Evolutionary conservation across 2,329 filamentous ascomycete genomes (phyloP), one percentile per base, ranked within the genome.

Genomic region (Neophaeococcomyces aloes): DNA sequence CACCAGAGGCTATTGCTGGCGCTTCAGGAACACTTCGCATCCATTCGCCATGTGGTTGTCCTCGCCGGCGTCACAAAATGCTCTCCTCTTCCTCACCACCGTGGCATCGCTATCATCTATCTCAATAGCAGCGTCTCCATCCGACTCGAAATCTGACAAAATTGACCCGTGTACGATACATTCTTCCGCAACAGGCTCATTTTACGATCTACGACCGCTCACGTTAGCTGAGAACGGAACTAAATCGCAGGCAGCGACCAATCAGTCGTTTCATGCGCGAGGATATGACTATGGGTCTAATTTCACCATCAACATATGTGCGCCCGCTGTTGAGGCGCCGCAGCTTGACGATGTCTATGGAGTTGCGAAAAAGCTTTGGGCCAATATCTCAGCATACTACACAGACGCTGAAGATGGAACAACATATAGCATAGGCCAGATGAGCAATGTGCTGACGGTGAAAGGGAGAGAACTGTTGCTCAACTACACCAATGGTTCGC

Each of bases 401-500:
- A 60, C 64, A 48, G 57, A 50, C 33, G 31, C 34, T 11, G 27
- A 41, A 7, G 44, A 36, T 11, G 49, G 48, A 14, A 47, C 48
- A 23, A 46, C 50, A 10, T 51, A 49, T 42, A 55, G 52, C 35
- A 49, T 56, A 25, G 57, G 69, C 37, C 62, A 71, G 56, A 57
- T 66, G 58, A 62, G 66, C 31, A 61, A 67, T 0, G 55, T 66
- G 17, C 65, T 65, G 19, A 58, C 71, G 45, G 70, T 71, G 49
- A 65, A 69, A 15, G 69, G 69, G 46, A 66, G 66, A 49, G 70
- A 86, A 61, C 70, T 89, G 2, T 76, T 88, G 10, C 66, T 89
- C 15, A 83, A 86, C 57, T 89, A 89, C 61, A 79, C 74, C 0
- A 75, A 79, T 53, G 85, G 85, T 31, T 89, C 85, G 0, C 83